A percentile compares a stretch with the other conserved stretches of the same genome.
Conservation (phyloP, 352 stramenopile species). For the Globisporangium alternatum region DNA sequence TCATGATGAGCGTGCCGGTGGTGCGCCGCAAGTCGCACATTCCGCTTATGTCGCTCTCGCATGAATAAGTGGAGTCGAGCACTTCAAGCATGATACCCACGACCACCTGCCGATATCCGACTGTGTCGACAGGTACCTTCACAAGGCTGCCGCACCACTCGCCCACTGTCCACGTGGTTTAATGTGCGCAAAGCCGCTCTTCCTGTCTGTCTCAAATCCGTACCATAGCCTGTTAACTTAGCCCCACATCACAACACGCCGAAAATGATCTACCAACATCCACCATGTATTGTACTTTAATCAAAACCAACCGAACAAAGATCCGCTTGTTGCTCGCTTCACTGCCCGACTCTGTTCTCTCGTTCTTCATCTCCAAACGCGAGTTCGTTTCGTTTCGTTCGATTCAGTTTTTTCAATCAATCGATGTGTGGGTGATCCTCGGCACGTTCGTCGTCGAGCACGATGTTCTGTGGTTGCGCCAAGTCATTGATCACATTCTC, state of each 20-base stretch:
- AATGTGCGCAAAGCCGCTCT: neutral
- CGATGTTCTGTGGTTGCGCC: slow-evolving; percentile 32
- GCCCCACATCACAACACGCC: neutral
- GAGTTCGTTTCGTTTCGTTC: neutral
- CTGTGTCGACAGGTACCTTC: neutral
- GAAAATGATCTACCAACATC: slow-evolving; percentile 10
- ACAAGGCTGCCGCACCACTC: neutral
- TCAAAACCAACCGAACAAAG: neutral
- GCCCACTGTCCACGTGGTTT: neutral
- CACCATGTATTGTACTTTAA: slow-evolving; percentile 15
- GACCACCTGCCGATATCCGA: neutral
- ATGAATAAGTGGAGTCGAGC: slow-evolving; percentile 30
- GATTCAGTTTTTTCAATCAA: slow-evolving; percentile 20
- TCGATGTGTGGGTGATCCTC: slow-evolving; percentile 53
- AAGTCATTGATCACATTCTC: slow-evolving; percentile 68
- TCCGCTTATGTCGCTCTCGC: slow-evolving; percentile 46
- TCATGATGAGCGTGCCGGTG: slow-evolving; percentile 63
- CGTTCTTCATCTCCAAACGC: neutral
- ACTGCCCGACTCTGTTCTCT: neutral
- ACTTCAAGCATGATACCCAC: neutral
- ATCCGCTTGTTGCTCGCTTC: neutral
- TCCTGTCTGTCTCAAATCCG: neutral
- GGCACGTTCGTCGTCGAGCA: slow-evolving; percentile 29
- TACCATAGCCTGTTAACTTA: slow-evolving; percentile 16
- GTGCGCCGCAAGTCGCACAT: slow-evolving; percentile 45